Conservation (phyloP, 306 rosid species). For the Delonix regia region DNA sequence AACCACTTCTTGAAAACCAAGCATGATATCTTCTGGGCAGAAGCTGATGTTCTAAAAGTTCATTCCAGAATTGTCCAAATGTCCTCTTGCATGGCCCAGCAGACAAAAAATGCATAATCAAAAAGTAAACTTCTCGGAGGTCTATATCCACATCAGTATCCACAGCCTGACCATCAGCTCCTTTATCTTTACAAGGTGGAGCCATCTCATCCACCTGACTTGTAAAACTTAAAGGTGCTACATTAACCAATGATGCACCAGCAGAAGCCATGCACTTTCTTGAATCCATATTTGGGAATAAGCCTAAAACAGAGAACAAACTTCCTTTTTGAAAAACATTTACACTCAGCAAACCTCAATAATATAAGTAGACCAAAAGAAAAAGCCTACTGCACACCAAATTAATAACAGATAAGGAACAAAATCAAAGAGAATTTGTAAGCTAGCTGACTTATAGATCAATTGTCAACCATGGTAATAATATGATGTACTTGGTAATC, state of each 20-base stretch:
- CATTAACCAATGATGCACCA: slow-evolving; percentile 46
- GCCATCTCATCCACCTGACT: slow-evolving; percentile 58
- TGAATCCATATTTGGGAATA: slow-evolving; percentile 52
- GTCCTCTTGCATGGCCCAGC: slow-evolving; percentile 79
- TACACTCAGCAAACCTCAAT: slow-evolving; percentile 11
- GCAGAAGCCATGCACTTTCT: slow-evolving; percentile 58
- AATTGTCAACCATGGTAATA: neutral
- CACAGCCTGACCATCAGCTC: slow-evolving; percentile 39
- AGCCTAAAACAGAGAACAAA: slow-evolving; percentile 48
- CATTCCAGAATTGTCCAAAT: slow-evolving; percentile 62
- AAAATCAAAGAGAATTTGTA: neutral
- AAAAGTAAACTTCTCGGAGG: slow-evolving; percentile 75
- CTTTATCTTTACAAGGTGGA: slow-evolving; percentile 38
- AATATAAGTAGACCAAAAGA: neutral
- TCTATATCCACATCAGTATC: slow-evolving; percentile 65
- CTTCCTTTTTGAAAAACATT: slow-evolving; percentile 2
- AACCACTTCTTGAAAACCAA: slow-evolving; percentile 75
- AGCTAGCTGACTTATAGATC: neutral
- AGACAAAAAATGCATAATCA: slow-evolving; percentile 80
- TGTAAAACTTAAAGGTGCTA: slow-evolving; percentile 54
- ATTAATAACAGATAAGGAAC: neutral
- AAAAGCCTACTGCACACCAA: neutral
- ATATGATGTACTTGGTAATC: neutral
- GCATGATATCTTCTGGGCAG: slow-evolving; percentile 95
- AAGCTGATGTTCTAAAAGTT: slow-evolving; percentile 79